Evolutionary conservation across 208 protist species (phyloP).

Genomic region (Phytomonas francai): DNA sequence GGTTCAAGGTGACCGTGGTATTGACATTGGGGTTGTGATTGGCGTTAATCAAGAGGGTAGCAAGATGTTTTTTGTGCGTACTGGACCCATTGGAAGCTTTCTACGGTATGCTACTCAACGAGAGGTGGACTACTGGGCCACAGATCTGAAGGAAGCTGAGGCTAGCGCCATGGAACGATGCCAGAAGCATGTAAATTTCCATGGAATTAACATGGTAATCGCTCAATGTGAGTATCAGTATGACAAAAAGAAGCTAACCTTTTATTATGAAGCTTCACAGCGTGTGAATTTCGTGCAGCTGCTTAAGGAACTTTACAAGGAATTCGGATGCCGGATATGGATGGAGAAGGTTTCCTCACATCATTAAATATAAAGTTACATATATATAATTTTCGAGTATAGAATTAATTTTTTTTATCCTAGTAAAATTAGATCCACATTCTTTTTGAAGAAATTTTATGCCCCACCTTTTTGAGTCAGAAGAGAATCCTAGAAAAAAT

Average conservation of each 20-base stretch:
- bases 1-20: slow-evolving; percentile 82
- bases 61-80: slow-evolving; percentile 56
- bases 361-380: not conserved
- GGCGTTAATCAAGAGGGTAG: slow-evolving; percentile 39
- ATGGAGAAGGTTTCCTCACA: slow-evolving; percentile 72
- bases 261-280: slow-evolving; percentile 75
- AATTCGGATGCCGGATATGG: slow-evolving; percentile 89
- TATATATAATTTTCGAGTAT: slow-evolving; percentile 7
- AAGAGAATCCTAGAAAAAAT: too few relatives aligned
- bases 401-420: not conserved
- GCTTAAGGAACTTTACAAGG: slow-evolving; percentile 74
- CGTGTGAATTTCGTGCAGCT: slow-evolving; percentile 80
- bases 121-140: slow-evolving; percentile 85
- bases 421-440: slow-evolving; percentile 3
- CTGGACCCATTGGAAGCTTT: slow-evolving; percentile 40
- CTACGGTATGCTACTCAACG: slow-evolving; percentile 69
- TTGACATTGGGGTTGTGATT: slow-evolving; percentile 85
- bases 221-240: slow-evolving; percentile 88
- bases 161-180: slow-evolving; percentile 57
- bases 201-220: slow-evolving; percentile 72
- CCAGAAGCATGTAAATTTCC: slow-evolving; percentile 43
- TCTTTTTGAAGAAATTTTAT: slow-evolving; percentile 4
- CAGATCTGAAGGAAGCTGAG: slow-evolving; percentile 75
- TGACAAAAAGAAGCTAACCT: slow-evolving; percentile 91
- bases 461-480: too few relatives aligned